These are phyloP conservation scores for Exophiala xenobiotica DNA, from an alignment of 2,329 filamentous ascomycete species.

Conservation along the genomic window DNA sequence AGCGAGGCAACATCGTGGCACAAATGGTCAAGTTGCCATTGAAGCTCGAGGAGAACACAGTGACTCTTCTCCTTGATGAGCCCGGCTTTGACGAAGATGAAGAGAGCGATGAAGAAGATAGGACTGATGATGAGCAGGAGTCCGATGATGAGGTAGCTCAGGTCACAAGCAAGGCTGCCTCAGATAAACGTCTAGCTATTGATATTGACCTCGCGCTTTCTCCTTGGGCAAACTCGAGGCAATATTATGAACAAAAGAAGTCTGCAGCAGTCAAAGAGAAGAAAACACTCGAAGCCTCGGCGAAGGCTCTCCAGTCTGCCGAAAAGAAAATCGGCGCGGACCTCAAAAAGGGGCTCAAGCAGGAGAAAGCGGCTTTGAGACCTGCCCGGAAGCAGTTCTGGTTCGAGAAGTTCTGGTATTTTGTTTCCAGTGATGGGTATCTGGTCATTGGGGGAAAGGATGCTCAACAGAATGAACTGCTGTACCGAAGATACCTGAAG, in stretches of 20 bases:
- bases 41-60: constrained; percentile 83
- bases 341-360: constrained; percentile 82
- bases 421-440: constrained; percentile 93
- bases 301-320: constrained; percentile 80
- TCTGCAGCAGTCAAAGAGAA: constrained; percentile 81
- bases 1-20: constrained; percentile 77
- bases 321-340: constrained; percentile 85
- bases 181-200: constrained; percentile 58
- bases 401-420: constrained; percentile 98
- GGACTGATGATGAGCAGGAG: constrained; percentile 36
- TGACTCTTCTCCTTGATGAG: constrained; percentile 77
- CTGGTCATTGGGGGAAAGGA: constrained; percentile 88
- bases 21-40: constrained; percentile 82
- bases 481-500: constrained; percentile 83
- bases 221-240: constrained; percentile 83
- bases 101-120: constrained; percentile 51
- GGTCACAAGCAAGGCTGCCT: constrained; percentile 28
- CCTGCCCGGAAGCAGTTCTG: constrained; percentile 81
- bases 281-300: constrained; percentile 78
- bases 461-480: constrained; percentile 80
- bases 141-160: constrained; percentile 10
- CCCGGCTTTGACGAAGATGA: constrained; percentile 60
- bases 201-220: constrained; percentile 82
- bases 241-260: constrained; percentile 89
- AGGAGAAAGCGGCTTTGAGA: constrained; percentile 83